phyloP scores from a whole-genome alignment of 2,329 filamentous ascomycete genomes.

The Microcera coccophila region DNA sequence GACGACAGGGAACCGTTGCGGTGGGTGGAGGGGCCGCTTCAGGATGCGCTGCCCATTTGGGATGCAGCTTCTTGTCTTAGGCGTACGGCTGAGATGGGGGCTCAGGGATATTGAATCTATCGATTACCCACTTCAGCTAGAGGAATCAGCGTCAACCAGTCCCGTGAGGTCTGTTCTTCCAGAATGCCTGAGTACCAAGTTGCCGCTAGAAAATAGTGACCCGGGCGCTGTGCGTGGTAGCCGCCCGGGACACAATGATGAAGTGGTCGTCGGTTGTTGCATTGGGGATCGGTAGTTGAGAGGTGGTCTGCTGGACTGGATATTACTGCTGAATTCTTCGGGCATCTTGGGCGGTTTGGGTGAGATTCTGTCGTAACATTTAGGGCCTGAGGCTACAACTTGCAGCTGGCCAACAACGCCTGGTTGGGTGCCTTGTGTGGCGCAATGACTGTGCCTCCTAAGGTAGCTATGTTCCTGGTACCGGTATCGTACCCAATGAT shows the following conservation, averaged over 20 bases:
- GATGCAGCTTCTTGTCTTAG: background rate
- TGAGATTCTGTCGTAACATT: background rate
- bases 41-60: background rate
- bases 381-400: background rate
- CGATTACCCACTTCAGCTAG: background rate
- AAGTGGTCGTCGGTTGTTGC: background rate
- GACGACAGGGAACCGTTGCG: background rate
- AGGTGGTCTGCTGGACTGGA: background rate
- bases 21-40: background rate
- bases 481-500: no score
- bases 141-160: background rate
- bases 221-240: background rate
- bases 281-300: background rate
- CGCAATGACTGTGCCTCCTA: no score
- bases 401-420: slow-evolving; percentile 1
- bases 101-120: background rate
- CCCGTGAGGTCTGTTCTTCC: background rate
- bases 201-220: background rate
- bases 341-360: background rate
- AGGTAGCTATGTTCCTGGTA: no score
- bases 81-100: no score
- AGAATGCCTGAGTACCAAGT: background rate
- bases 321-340: background rate
- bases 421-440: slow-evolving; percentile 14
- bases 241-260: background rate